These are phyloP conservation scores for Syzygium aqueum DNA, from an alignment of 345 rosid species.

Conservation along the genomic window DNA sequence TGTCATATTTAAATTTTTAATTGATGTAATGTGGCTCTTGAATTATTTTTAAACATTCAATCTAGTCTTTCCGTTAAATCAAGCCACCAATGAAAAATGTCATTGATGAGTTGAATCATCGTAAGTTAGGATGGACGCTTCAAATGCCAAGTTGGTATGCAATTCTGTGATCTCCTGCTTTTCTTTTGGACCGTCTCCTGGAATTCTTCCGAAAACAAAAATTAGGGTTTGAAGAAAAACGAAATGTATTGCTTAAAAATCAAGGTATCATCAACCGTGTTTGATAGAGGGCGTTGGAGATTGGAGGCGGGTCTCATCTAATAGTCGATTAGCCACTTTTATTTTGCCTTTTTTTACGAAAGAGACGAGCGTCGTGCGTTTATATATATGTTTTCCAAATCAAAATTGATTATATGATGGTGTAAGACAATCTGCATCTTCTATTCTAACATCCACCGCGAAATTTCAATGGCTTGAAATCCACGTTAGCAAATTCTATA, in stretches of 20 bases:
- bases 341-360: neutral
- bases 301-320: neutral
- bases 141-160: neutral
- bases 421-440: neutral
- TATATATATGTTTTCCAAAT: neutral
- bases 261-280: neutral
- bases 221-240: neutral
- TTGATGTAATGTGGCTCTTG: rapidly evolving
- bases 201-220: neutral
- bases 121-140: rapidly evolving
- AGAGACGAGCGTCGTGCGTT: neutral
- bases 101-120: neutral
- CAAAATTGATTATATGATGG: neutral
- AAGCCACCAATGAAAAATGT: rapidly evolving
- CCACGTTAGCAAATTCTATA: neutral
- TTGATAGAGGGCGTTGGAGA: neutral
- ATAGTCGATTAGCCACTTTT: neutral
- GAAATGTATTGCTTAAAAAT: neutral
- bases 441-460: neutral
- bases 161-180: neutral
- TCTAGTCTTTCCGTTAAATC: rapidly evolving
- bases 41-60: neutral
- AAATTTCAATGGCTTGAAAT: neutral
- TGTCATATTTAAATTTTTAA: rapidly evolving
- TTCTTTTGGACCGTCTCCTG: neutral